Percentiles rank a stretch among this genome's conserved stretches.
phyloP scores from a whole-genome alignment of 441 rosid genomes.

The Hura crepitans region DNA sequence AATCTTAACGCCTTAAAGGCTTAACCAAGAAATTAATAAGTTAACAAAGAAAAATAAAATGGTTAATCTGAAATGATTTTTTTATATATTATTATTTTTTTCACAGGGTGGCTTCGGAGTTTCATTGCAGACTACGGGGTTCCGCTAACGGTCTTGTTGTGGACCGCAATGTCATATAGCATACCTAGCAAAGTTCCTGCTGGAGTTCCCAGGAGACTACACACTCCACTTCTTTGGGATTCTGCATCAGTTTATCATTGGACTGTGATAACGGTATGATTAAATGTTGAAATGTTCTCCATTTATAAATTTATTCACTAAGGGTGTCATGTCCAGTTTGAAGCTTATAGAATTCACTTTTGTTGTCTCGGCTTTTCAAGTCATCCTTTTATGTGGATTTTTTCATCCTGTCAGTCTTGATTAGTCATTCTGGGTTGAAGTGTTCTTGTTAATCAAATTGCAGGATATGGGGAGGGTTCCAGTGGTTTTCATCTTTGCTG shows the following conservation, averaged over 20 bases:
- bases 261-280: constrained; percentile 64
- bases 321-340: constrained; percentile 8
- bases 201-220: constrained; percentile 75
- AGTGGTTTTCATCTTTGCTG: constrained; percentile 52
- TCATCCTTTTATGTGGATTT: background rate
- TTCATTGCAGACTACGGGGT: constrained; percentile 78
- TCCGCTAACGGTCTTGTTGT: constrained; percentile 67
- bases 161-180: constrained; percentile 55
- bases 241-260: constrained; percentile 58
- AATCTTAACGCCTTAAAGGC: background rate
- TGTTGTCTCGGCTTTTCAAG: background rate
- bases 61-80: background rate
- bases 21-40: background rate
- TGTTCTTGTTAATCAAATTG: constrained; percentile 17
- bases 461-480: constrained; percentile 86
- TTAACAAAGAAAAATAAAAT: background rate
- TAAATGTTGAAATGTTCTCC: background rate
- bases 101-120: constrained; percentile 64
- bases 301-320: background rate
- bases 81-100: background rate
- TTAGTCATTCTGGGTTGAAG: background rate
- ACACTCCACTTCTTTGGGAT: constrained; percentile 73
- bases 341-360: constrained; percentile 4
- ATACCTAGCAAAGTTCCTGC: constrained; percentile 48
- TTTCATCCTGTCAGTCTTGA: background rate